phyloP scores from a whole-genome alignment of 1,139 yeast species.

The Yamadazyma trypodendri region DNA sequence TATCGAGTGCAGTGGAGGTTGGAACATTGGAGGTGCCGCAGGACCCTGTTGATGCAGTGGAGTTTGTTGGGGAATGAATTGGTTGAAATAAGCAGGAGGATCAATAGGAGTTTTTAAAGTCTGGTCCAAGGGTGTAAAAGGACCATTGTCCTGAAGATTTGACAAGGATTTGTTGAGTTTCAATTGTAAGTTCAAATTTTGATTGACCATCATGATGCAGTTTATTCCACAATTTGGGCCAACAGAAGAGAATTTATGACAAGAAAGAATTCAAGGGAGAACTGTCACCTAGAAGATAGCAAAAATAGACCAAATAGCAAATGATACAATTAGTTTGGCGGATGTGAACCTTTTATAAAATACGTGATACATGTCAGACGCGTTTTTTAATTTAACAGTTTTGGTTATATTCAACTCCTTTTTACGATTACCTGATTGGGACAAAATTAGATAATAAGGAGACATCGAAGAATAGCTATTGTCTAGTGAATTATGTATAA shows the following conservation, averaged over 20 bases:
- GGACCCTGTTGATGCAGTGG: slow-evolving; percentile 4
- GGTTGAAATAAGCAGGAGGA: slow-evolving; percentile 20
- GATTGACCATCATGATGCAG: slow-evolving; percentile 25
- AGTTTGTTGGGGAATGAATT: slow-evolving; percentile 7
- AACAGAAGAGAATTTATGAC: neutral
- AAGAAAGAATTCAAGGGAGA: no score
- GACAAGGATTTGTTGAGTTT: slow-evolving; percentile 30
- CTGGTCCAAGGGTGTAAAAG: slow-evolving; percentile 49
- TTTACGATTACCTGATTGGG: slow-evolving; percentile 2
- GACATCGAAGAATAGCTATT: neutral
- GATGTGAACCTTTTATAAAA: slow-evolving; percentile 3
- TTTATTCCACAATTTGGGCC: neutral
- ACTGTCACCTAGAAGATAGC: neutral
- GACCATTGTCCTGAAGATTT: slow-evolving; percentile 25
- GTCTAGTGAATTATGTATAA: neutral
- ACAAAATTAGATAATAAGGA: slow-evolving; percentile 2
- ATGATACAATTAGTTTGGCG: neutral
- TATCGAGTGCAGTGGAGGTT: slow-evolving; percentile 14
- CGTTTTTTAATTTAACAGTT: slow-evolving; percentile 2
- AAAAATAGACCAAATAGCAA: slow-evolving; percentile 1
- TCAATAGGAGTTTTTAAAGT: slow-evolving; percentile 44
- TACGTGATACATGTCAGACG: slow-evolving; percentile 4
- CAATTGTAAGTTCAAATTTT: slow-evolving; percentile 26
- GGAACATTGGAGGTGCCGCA: slow-evolving; percentile 1
- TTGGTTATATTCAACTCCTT: slow-evolving; percentile 3